These are phyloP conservation scores for Urostyla sp. DNA, from an alignment of 73 alveolate species.

Conservation along the genomic window DNA sequence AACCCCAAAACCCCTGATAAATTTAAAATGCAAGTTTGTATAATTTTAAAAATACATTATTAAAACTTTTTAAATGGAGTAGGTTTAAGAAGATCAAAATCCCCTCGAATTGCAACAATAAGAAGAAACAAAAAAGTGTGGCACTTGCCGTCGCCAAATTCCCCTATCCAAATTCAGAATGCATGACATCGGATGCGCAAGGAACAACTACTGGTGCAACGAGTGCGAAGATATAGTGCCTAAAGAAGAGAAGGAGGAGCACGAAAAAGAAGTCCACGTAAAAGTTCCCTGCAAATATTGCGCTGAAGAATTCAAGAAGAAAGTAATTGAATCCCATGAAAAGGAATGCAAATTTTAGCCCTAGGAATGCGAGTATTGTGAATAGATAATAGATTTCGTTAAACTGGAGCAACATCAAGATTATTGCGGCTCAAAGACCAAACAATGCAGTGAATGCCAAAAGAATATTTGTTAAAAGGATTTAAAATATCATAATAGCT, in stretches of 20 bases:
- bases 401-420: conserved; percentile 43
- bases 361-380: conserved; percentile 59
- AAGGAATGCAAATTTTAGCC: conserved; percentile 51
- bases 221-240: conserved; percentile 63
- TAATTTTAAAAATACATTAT: too few species aligned
- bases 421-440: conserved; percentile 59
- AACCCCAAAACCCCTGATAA: too few species aligned
- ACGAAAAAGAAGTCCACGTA: conserved; percentile 61
- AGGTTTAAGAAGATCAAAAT: too few species aligned
- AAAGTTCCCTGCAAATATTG: conserved; percentile 55
- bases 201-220: conserved; percentile 33
- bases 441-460: conserved; percentile 49
- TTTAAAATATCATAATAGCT: conserved; percentile 41
- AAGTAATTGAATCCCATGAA: conserved; percentile 43
- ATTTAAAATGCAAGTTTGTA: too few species aligned
- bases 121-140: conserved; percentile 42
- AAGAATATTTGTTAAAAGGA: conserved; percentile 53
- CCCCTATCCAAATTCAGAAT: conserved; percentile 39
- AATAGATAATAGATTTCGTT: conserved; percentile 14
- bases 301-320: conserved; percentile 14
- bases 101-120: not conserved
- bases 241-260: conserved; percentile 66
- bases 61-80: too few species aligned
- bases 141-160: conserved; percentile 44
- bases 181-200: conserved; percentile 62